Evolutionary conservation across 73 alveolate genomes (phyloP), one percentile per base, ranked within the genome.

Genomic region (Diophrys sp.): DNA sequence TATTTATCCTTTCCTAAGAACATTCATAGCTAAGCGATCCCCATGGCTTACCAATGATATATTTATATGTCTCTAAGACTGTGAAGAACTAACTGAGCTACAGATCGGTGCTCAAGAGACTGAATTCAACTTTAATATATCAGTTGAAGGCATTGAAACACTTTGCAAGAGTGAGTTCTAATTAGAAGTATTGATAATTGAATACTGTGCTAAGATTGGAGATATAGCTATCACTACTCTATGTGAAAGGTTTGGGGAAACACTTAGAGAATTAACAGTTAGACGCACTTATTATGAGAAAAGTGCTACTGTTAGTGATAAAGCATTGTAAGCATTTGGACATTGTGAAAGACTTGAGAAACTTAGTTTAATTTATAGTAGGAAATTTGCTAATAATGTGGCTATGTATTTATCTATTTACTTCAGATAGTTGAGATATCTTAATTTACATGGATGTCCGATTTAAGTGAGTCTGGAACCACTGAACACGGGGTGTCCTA

Each of bases 171-270:
- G 74, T 30, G 74, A 79, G 62, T 73, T 80, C 11, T 32, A 67
- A 30, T 72, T 86, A 28, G 73, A 55, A 23, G 74, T 33, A 8
- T 31, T 86, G 0, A 80, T 56, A 55, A 53, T 86, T 29, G 89
- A 86, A 44, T 86, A 73, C 71, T 86, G 93, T 56, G 83, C 79
- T n/a, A 86, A 86, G 62, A 54, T 86, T 0, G 93, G 93, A 2
- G 85, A 79, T 44, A 76, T 57, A 76, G 54, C 89, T 44, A 80
- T 86, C n/a, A 71, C 79, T 29, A 44, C 83, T 29, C 23, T 86
- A 18, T 56, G 77, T n/a, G 56, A 74, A n/a, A 79, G 84, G 30
- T 86, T 86, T 33, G 77, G 80, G 14, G 75, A 55, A n/a, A 66
- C 62, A n/a, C 78, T 86, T 26, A 77, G 80, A 55, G 79, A 79